These are phyloP conservation scores for Parasitella parasitica DNA, from an alignment of 371 early-diverging fungal species.

Conservation along the genomic window DNA sequence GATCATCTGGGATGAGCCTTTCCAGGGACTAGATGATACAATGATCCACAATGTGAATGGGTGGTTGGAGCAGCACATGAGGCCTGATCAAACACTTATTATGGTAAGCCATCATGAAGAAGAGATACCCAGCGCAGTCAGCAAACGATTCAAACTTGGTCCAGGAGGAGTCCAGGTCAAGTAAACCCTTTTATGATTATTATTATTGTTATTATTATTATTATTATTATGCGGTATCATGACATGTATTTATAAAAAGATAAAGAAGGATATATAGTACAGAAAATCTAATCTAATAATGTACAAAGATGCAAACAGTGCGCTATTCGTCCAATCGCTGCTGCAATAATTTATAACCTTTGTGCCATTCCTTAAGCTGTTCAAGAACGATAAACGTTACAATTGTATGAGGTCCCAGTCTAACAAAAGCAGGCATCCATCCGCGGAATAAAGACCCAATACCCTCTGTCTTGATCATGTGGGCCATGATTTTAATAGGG, in stretches of 20 bases:
- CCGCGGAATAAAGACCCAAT: slow-evolving; percentile 82
- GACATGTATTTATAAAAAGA: not conserved
- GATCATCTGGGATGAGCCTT: slow-evolving; percentile 65
- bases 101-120: slow-evolving; percentile 66
- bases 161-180: slow-evolving; percentile 29
- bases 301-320: not conserved
- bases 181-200: not conserved
- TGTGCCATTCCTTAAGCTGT: slow-evolving; percentile 52
- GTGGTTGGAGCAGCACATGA: slow-evolving; percentile 52
- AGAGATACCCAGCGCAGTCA: slow-evolving; percentile 52
- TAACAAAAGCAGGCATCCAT: slow-evolving; percentile 80
- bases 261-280: not conserved
- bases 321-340: not conserved
- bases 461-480: slow-evolving; percentile 74
- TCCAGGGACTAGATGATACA: slow-evolving; percentile 55
- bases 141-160: slow-evolving; percentile 32
- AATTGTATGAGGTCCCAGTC: slow-evolving; percentile 87
- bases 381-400: slow-evolving; percentile 86
- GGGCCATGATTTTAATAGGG: slow-evolving; percentile 51
- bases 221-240: not conserved
- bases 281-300: not conserved
- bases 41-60: slow-evolving; percentile 46
- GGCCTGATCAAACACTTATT: slow-evolving; percentile 50
- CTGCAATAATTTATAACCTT: not conserved
- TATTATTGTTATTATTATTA: too few relatives aligned